Percentiles rank a stretch among this genome's conserved stretches.
phyloP scores from a whole-genome alignment of 805 yeast species.

The Brettanomyces custersianus region DNA sequence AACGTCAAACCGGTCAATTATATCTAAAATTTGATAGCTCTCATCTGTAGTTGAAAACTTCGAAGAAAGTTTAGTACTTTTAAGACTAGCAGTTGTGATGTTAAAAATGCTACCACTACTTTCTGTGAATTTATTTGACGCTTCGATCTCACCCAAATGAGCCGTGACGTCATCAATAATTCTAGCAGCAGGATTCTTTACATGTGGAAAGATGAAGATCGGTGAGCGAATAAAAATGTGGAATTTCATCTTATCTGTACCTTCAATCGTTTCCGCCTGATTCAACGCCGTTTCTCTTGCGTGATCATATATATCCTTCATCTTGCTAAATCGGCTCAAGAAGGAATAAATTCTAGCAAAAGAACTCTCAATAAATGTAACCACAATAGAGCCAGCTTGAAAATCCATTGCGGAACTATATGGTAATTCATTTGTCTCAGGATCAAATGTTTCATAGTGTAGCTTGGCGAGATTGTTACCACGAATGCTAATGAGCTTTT shows the following conservation, averaged over 20 bases:
- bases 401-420: slow-evolving; percentile 53
- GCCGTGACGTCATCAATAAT: slow-evolving; percentile 56
- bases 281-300: slow-evolving; percentile 85
- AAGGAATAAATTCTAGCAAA: slow-evolving; percentile 58
- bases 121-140: slow-evolving; percentile 48
- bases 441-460: slow-evolving; percentile 73
- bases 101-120: slow-evolving; percentile 33
- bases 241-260: slow-evolving; percentile 55
- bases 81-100: slow-evolving; percentile 55
- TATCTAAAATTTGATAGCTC: slow-evolving; percentile 45
- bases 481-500: slow-evolving; percentile 68
- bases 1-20: slow-evolving; percentile 59
- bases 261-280: slow-evolving; percentile 56
- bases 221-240: slow-evolving; percentile 76
- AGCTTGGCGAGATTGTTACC: slow-evolving; percentile 75
- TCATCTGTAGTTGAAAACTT: slow-evolving; percentile 38
- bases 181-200: slow-evolving; percentile 31
- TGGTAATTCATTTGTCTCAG: slow-evolving; percentile 35
- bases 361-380: slow-evolving; percentile 79
- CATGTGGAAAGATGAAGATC: slow-evolving; percentile 65
- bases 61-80: slow-evolving; percentile 64
- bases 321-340: slow-evolving; percentile 63
- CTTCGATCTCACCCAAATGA: slow-evolving; percentile 74
- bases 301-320: slow-evolving; percentile 83
- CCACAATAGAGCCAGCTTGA: slow-evolving; percentile 63